Base-by-base conservation (phyloP, 2,329 filamentous ascomycete species). In the Aspergillus aculeatinus region DNA sequence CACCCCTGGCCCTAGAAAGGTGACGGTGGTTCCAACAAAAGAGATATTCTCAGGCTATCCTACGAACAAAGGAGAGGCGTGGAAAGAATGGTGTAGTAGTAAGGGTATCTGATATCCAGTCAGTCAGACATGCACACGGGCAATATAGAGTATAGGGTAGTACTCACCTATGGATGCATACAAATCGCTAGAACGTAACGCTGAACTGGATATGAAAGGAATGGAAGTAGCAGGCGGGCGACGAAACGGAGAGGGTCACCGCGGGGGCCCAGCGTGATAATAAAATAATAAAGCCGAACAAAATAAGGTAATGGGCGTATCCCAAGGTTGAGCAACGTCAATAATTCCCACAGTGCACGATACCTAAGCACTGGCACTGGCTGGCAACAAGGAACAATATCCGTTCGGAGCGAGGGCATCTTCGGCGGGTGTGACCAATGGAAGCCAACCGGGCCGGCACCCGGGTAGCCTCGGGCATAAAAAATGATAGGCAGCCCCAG, bases 391-490 rank as follows among this genome's bases (percentile, higher is more conserved):
- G 33, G 33, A 35, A 55, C 31, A 39, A 44, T 48, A n/a, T 31
- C 42, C 25, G 48, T 16, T 55, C 53, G 53, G 42, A 47, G 52
- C 33, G 51, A 29, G 19, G 48, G 25, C 5, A 52, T 23, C 55
- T 59, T 64, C 63, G 63, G 63, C 61, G 63, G 31, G 11, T 12
- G 25, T 39, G 48, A 42, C 63, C 63, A 64, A 64, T 64, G 33
- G 58, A 21, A 63, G 29, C 27, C 51, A 39, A 63, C 63, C 61
- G 63, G 63, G 53, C 63, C 61, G 63, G 61, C 52, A 57, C 50
- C 61, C 63, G 63, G 63, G 59, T 61, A 61, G 53, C 51, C 47
- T 63, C 60, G 63, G 62, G 54, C 58, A 47, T 59, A 59, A 27
- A 42, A 48, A 33, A 48, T 48, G 52, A 55, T 55, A 55, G 44